Percentiles rank a stretch among this genome's conserved stretches.
Evolutionary conservation across 495 filamentous ascomycete genomes (phyloP).

Genomic region (Aspergillus indologenus): DNA sequence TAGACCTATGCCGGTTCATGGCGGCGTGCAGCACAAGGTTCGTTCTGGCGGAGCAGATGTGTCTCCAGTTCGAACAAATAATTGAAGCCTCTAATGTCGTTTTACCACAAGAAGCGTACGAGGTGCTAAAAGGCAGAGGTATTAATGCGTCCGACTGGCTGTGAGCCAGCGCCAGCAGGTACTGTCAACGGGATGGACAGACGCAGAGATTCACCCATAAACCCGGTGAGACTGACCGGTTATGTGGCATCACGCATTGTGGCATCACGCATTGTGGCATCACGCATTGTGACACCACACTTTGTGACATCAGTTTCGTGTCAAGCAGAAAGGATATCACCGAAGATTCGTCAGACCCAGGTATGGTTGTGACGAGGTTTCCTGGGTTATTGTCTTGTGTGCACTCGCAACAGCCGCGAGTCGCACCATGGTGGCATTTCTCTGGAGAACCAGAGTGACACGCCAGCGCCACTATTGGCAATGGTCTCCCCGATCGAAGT

Average conservation of each 20-base stretch:
- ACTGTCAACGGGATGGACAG: neutral
- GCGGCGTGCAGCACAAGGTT: constrained; percentile 29
- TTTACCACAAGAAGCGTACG: constrained; percentile 30
- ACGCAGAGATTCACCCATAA: neutral
- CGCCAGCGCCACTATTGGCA: neutral
- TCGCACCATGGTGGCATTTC: neutral
- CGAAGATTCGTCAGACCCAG: neutral
- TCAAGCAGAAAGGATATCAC: neutral
- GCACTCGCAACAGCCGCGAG: neutral
- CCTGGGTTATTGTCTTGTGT: neutral
- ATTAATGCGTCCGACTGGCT: constrained; percentile 14
- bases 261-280: neutral
- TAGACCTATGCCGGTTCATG: constrained; percentile 33
- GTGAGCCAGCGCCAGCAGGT: neutral
- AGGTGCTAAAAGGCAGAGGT: constrained; percentile 21
- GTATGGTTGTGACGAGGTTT: neutral
- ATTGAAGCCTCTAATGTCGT: constrained; percentile 17
- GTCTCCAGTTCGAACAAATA: constrained; percentile 25
- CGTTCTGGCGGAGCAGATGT: constrained; percentile 24
- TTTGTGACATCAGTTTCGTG: neutral
- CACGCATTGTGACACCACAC: too few relatives aligned
- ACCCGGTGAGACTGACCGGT: neutral
- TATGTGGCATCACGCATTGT: neutral
- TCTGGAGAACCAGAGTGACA: neutral
- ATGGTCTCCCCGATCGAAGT: too few relatives aligned